Base-by-base conservation (phyloP, 768 basidiomycete species). In the Tulasnella sp. region DNA sequence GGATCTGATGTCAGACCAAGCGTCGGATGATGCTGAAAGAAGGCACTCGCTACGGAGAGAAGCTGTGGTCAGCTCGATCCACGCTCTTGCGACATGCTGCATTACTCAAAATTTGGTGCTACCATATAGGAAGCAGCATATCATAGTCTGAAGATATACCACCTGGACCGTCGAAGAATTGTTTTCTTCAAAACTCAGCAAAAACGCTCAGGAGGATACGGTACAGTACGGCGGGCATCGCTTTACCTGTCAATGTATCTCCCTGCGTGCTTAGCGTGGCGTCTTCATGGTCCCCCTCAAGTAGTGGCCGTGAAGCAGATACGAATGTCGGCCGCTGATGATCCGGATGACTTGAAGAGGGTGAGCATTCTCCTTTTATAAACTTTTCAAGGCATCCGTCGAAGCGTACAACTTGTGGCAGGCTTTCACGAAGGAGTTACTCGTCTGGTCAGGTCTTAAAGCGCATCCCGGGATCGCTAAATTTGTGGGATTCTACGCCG, bases 281-380 rank as follows among this genome's bases (percentile, higher is more conserved):
- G 28, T 40, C 22, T 40, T 37, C 22, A 40, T 37, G 37, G 34
- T 18, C 37, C 34, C 1, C 72, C 42, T 12, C 34, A 74, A 74
- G 9, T 44, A 28, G 72, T 74, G 37, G 72, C 72, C 72, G 72
- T 74, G n/a, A 74, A 74, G 40, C 72, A 74, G 28, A 60, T 60
- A 60, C 58, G 58, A 24, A 60, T 60, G 58, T 60, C 58, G 9
- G 58, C 58, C 58, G 58, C 58, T 24, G 58, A 60, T 24, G 58
- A 74, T 4, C 9, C 22, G 9, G 28, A 22, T n/a, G 34, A 74
- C 16, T 9, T 28, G 31, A 44, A 74, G 42, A 74, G 72, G 42
- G 34, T 74, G 34, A 44, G 28, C 14, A 2, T 28, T 28, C 24
- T 40, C 22, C 37, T 72, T 40, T 1, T 14, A 18, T 74, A 40